phyloP scores from a whole-genome alignment of 1,284 basidiomycete species.

The Rhodofomes roseus region DNA sequence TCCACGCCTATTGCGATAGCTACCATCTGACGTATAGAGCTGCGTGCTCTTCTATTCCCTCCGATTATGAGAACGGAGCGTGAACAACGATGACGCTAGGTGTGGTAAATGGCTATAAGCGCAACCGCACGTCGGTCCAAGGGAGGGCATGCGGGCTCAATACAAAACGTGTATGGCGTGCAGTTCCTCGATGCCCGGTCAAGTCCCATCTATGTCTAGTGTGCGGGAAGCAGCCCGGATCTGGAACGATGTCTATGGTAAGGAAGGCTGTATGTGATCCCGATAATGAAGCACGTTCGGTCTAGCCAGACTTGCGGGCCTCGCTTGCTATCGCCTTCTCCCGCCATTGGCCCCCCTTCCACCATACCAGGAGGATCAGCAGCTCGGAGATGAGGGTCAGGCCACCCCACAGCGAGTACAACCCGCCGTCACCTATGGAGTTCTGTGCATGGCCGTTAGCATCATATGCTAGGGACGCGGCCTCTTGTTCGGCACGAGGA shows the following conservation, averaged over 20 bases:
- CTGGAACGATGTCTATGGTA: background rate
- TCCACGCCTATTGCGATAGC: background rate
- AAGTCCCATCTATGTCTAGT: background rate
- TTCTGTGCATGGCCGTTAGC: conserved; percentile 25
- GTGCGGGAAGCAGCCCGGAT: background rate
- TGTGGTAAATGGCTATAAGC: background rate
- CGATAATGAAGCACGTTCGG: background rate
- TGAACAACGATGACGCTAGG: background rate
- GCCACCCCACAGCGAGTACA: conserved; percentile 70
- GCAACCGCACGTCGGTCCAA: background rate
- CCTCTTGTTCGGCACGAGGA: background rate
- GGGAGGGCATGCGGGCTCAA: background rate
- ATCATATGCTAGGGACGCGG: background rate
- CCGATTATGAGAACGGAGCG: background rate
- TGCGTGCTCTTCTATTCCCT: background rate
- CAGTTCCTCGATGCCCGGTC: background rate
- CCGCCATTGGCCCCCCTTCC: conserved; percentile 39
- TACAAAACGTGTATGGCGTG: background rate
- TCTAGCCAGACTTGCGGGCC: conserved; percentile 1
- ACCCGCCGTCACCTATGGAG: conserved; percentile 62
- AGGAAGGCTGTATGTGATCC: background rate
- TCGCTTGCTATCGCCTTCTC: conserved; percentile 28
- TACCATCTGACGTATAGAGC: background rate
- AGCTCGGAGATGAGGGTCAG: conserved; percentile 47
- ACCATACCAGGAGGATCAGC: conserved; percentile 47